Evolutionary conservation across 257 asterid species (phyloP).

Genomic region (Cynanchum wilfordii): DNA sequence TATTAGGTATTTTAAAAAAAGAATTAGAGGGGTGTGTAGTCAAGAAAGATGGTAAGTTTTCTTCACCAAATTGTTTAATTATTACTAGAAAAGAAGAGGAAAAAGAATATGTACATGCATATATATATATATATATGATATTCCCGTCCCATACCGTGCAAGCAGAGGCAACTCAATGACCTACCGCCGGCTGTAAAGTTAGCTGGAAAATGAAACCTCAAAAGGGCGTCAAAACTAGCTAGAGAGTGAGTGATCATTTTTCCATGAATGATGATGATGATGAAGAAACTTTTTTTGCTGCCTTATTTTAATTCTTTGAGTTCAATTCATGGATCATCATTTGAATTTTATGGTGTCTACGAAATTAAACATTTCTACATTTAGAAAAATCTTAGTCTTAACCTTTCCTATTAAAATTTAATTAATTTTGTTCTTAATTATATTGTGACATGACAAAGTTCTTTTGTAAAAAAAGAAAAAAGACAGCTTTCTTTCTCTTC

Average conservation of each 20-base stretch:
- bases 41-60: background rate
- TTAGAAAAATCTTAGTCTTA: background rate
- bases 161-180: background rate
- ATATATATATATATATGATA: background rate
- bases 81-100: background rate
- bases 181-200: background rate
- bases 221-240: background rate
- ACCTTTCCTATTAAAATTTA: no score
- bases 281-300: background rate
- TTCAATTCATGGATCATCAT: background rate
- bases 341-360: background rate
- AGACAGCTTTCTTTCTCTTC: no score
- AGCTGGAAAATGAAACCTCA: slow-evolving; percentile 3
- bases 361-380: no score
- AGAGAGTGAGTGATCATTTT: background rate
- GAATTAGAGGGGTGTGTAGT: background rate
- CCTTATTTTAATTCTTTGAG: background rate
- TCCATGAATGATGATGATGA: background rate
- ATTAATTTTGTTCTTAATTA: background rate
- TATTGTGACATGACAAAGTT: background rate
- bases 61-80: background rate
- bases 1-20: background rate
- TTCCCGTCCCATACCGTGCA: background rate
- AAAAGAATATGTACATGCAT: no score
- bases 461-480: background rate